Evolutionary conservation across 2,329 filamentous ascomycete species (phyloP), one percentile per base, ranked within the genome.

Genomic region (Cryphonectria japonica): DNA sequence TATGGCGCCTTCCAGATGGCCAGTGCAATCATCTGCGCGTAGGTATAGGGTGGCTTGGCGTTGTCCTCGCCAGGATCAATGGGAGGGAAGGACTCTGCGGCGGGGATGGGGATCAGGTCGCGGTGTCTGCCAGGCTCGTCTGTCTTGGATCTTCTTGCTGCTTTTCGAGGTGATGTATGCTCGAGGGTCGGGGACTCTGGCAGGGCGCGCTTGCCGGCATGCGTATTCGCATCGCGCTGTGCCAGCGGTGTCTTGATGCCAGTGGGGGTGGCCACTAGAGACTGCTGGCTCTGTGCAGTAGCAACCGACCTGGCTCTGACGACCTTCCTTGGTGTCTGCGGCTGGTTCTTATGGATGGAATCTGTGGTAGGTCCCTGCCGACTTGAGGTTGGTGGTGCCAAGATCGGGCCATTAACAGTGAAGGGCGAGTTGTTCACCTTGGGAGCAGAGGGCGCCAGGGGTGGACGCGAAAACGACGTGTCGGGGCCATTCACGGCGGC

Each of bases 11-110:
- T 91, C 32, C 98, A 85, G 76, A 99, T 98, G 67, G 96, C 94
- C 95, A 98, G 98, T 78, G 93, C 96, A 75, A 98, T 98, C 76
- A 99, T 87, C 76, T 92, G 93, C 29, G 96, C 95, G 79, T 99
- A 99, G 83, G 95, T 98, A 81, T 95, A 94, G 6, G 90, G 88
- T 7, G 96, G 96, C 80, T 99, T 98, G 69, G 86, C 85, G 76
- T 95, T 95, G 78, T 98, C 94, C 78, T 98, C 96, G 29, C 71
- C 71, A 26, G 71, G 62, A 71, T 91, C 85, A 43, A 98, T 89
- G 6, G 85, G 81, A 6, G 94, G 93, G 83, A 97, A 96, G n/a
- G 94, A 91, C 74, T 92, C 88, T 65, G 91, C 91, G 64, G 91
- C 85, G 4, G 94, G 93, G 5, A 95, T 82, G 69, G 77, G 72